Evolutionary conservation across 2,329 filamentous ascomycete genomes (phyloP), one percentile per base, ranked within the genome.

Genomic region (Colletotrichum tabaci): DNA sequence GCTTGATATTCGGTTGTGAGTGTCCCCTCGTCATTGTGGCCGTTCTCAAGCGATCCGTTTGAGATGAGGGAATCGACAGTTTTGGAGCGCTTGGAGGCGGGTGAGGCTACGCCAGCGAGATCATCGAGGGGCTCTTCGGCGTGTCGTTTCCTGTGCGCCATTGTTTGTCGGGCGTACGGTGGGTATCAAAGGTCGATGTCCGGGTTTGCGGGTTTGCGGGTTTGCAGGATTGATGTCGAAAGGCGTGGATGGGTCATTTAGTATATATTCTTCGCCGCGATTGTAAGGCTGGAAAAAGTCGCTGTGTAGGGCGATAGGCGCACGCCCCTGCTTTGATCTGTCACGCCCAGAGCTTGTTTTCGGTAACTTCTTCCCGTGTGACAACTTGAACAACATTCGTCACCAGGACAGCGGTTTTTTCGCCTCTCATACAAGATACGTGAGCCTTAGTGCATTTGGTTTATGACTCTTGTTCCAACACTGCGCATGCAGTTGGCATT

Each of bases 41-140:
- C 76, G 74, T 83, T 80, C 53, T 80, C 76, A 44, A 82, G 80
- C 42, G 81, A 81, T 15, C 72, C 66, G 44, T 65, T 83, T 81
- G 70, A 82, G 47, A 74, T 47, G 18, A 63, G 44, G 18, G 69
- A 80, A 65, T 88, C 86, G 74, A 85, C 87, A 46, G 85, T 79
- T 73, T 89, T 85, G 46, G 87, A 89, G 75, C 84, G 87, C 80
- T 91, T 92, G 26, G 88, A 88, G 42, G 86, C 87, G 4, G 90
- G 90, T 42, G 89, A 91, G 60, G 84, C 87, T 67, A 87, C 79
- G 66, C 84, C 88, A 47, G 82, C 80, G 55, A 89, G 79, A 73
- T 90, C 88, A 47, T 91, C 89, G 49, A 92, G 84, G 52, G 88
- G 84, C 79, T 91, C 89, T 40, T 87, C 86, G 67, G 90, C 90